Percentiles rank a stretch among this genome's conserved stretches.
phyloP scores from a whole-genome alignment of 345 rosid species.

The Eucalyptus tenuipes region DNA sequence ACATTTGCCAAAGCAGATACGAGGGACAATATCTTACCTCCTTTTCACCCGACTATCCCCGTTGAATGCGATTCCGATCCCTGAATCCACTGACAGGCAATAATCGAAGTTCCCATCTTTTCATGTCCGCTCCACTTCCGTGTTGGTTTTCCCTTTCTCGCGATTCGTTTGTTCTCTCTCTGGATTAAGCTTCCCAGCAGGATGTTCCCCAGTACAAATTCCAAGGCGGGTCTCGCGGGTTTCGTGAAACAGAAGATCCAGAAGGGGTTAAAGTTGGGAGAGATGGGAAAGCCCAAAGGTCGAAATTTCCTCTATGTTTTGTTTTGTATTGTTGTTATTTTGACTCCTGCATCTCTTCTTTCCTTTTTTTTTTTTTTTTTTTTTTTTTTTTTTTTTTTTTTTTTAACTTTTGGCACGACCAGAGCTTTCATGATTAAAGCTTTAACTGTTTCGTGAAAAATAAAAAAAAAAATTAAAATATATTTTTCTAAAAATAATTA shows the following conservation, averaged over 20 bases:
- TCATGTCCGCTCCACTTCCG: background rate
- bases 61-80: background rate
- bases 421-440: background rate
- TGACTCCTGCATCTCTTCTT: background rate
- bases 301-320: background rate
- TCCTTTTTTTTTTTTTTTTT: too few species aligned
- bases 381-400: accelerated
- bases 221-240: background rate
- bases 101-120: background rate
- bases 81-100: background rate
- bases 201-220: background rate
- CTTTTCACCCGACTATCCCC: background rate
- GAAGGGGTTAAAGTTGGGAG: background rate
- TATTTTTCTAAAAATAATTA: too few species aligned
- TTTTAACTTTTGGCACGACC: background rate
- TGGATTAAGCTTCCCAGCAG: background rate
- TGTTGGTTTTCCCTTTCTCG: background rate
- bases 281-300: background rate
- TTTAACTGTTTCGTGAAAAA: background rate
- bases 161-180: background rate
- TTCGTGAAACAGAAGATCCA: background rate
- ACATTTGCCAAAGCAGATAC: background rate
- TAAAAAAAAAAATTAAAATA: too few species aligned
- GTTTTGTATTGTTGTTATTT: background rate
- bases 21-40: background rate